These are phyloP conservation scores for Coniochaeta prunicola DNA, from an alignment of 2,329 filamentous ascomycete genomes.

Conservation along the genomic window DNA sequence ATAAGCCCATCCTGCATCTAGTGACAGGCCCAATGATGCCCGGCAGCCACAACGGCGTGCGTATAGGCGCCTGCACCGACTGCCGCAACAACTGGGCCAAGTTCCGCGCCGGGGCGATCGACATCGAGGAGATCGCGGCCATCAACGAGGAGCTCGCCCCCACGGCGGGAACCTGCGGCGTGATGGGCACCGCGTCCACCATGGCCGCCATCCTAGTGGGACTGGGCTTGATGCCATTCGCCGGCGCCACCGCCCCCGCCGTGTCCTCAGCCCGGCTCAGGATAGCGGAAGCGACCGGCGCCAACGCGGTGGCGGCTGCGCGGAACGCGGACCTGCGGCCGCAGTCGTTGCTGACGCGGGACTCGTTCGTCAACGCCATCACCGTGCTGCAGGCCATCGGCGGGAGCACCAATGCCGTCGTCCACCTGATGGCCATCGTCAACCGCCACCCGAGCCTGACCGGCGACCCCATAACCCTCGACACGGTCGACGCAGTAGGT, in stretches of 20 bases:
- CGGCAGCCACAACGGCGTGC: conserved; percentile 54
- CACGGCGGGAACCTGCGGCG: conserved; percentile 74
- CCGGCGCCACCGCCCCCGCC: conserved; percentile 71
- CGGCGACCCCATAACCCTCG: conserved; percentile 53
- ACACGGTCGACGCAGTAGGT: conserved; percentile 73
- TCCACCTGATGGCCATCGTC: conserved; percentile 81
- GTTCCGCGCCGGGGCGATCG: conserved; percentile 57
- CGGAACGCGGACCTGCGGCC: conserved; percentile 59
- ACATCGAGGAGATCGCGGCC: conserved; percentile 63
- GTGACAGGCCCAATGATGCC: conserved; percentile 73
- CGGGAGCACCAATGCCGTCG: conserved; percentile 77
- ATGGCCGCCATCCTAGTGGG: conserved; percentile 81
- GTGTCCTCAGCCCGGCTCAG: conserved; percentile 72
- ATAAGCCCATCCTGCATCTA: conserved; percentile 62
- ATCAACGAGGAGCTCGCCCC: conserved; percentile 69
- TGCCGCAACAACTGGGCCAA: conserved; percentile 68
- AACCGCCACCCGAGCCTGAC: conserved; percentile 62
- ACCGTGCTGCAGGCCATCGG: conserved; percentile 82
- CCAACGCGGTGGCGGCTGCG: conserved; percentile 60
- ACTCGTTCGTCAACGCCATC: conserved; percentile 77
- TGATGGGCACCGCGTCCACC: conserved; percentile 88
- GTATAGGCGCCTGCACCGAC: conserved; percentile 68
- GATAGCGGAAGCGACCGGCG: conserved; percentile 67
- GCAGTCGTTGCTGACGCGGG: conserved; percentile 61
- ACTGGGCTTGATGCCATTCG: conserved; percentile 72